Base-by-base conservation (phyloP, 495 filamentous ascomycete species). In the Lasiosphaeriaceae sp. region DNA sequence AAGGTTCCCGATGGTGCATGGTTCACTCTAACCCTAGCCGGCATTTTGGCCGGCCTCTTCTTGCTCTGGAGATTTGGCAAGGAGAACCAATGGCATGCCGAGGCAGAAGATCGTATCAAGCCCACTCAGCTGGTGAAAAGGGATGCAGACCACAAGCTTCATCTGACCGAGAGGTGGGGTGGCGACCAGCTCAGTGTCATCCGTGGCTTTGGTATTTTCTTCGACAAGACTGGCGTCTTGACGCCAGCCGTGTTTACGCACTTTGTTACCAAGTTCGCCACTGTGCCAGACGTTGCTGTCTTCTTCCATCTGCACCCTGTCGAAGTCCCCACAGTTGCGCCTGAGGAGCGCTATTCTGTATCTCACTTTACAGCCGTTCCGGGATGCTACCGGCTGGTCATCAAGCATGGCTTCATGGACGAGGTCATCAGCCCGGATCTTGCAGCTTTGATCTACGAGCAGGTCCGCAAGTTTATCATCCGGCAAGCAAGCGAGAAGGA, bases 51-150 rank as follows among this genome's bases (percentile, higher is more conserved):
- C 0, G 72, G 67, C 29, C 59, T 90, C 23, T 85, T 90, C 58
- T 68, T 89, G 24, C 73, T 90, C 12, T 90, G 87, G 87, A 81
- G 87, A 19, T 89, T 81, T 54, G 87, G 87, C 16, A 90, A 90
- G 66, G 84, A 88, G 55, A 78, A 80, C 50, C 87, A 90, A 65
- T 90, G 87, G 87, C 71, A 63, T 14, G 80, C 86, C 11, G 87
- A 90, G 67, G 77, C 74, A 0, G 73, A 76, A 45, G 85, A 88
- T 56, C 76, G 79, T 0, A 76, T 88, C 55, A 73, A 76, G 20
- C 74, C 75, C 2, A 68, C 77, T 4, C 69, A 83, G 12, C 55
- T 83, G 2, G 71, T 66, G 1, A 66, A 57, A 7, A 64, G 64
- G 43, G 50, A 66, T 41, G 47, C 57, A 12, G 71, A 51, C 8